phyloP scores from a whole-genome alignment of 768 basidiomycete genomes.

The Mycena indigotica region DNA sequence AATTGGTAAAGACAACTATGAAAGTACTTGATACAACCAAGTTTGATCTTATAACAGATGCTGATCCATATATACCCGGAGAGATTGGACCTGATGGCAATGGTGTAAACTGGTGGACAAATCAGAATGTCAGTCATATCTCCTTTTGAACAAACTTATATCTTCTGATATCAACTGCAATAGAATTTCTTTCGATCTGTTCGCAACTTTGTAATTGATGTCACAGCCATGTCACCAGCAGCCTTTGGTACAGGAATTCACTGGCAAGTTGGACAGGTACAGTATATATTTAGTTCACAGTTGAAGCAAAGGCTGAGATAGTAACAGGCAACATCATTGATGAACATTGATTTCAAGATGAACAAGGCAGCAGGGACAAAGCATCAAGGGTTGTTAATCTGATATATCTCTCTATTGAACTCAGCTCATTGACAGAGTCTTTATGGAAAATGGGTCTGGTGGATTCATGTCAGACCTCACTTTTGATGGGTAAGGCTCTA shows the following conservation, averaged over 20 bases:
- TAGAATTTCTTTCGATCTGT: background rate
- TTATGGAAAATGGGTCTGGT: background rate
- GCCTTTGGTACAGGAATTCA: background rate
- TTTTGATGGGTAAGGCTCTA: background rate
- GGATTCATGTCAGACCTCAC: background rate
- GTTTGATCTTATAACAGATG: background rate
- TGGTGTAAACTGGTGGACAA: background rate
- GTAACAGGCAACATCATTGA: background rate
- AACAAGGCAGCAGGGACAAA: background rate
- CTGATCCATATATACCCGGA: background rate
- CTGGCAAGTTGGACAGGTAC: background rate
- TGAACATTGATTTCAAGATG: background rate
- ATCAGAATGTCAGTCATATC: background rate
- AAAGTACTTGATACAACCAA: too few relatives aligned
- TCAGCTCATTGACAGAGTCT: background rate
- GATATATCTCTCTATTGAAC: background rate
- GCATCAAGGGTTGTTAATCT: background rate
- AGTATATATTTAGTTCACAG: too few relatives aligned
- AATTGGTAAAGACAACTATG: too few relatives aligned
- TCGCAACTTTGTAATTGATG: background rate
- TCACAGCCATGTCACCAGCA: background rate
- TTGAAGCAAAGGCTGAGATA: too few relatives aligned
- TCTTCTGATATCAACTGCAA: background rate
- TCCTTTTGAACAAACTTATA: background rate
- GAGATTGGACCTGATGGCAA: background rate